Percentiles rank a stretch among this genome's conserved stretches.
These are phyloP conservation scores for Scheffersomyces titani DNA, from an alignment of 1,139 yeast genomes.

Conservation along the genomic window DNA sequence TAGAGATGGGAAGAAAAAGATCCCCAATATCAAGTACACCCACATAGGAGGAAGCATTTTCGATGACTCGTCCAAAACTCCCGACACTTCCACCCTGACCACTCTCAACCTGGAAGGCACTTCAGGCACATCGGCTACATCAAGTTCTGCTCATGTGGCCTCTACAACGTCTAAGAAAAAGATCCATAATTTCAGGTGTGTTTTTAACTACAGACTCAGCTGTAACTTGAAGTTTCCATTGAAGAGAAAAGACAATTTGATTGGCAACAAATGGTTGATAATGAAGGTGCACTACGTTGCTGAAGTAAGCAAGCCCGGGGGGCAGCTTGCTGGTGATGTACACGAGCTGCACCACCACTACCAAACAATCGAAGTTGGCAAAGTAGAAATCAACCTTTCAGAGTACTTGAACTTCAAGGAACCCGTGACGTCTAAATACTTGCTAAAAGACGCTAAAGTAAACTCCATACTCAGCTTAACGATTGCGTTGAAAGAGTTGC, in stretches of 20 bases:
- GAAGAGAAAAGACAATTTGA: constrained; percentile 36
- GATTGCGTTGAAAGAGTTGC: constrained; percentile 40
- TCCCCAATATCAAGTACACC: neutral
- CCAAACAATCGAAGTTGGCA: constrained; percentile 55
- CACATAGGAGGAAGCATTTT: neutral
- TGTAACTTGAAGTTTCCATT: constrained; percentile 45
- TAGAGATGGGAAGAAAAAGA: constrained; percentile 23
- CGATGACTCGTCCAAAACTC: neutral
- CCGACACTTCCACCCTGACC: neutral
- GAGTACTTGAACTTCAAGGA: constrained; percentile 66
- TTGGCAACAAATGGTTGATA: constrained; percentile 39
- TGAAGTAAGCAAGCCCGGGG: constrained; percentile 13
- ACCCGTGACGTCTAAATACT: constrained; percentile 58
- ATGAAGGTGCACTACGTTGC: constrained; percentile 42
- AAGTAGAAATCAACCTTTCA: constrained; percentile 64
- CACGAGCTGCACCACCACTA: constrained; percentile 14
- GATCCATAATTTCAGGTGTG: constrained; percentile 46
- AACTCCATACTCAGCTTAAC: constrained; percentile 69
- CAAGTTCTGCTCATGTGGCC: constrained; percentile 28
- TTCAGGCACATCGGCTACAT: constrained; percentile 4
- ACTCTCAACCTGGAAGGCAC: neutral
- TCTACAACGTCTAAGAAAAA: constrained; percentile 35
- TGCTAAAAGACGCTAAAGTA: constrained; percentile 76
- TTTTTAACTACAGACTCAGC: constrained; percentile 36
- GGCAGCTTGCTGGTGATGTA: constrained; percentile 28